phyloP scores from a whole-genome alignment of 2,329 filamentous ascomycete species.

The Epichloe sibirici region DNA sequence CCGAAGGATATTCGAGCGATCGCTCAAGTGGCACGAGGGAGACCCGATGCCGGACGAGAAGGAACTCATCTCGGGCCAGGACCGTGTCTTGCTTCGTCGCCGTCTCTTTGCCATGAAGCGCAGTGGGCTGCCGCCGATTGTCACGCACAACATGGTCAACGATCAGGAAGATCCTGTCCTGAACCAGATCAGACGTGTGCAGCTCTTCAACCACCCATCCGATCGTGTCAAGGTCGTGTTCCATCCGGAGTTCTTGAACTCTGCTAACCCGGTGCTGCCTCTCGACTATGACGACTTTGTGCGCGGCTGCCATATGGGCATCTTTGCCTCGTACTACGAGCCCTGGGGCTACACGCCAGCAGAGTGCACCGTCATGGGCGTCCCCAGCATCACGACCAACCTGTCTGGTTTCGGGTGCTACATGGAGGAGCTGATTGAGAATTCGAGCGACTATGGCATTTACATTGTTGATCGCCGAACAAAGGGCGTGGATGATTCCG shows the following conservation, averaged over 20 bases:
- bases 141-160: slow-evolving; percentile 98
- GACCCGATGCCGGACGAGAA: slow-evolving; percentile 91
- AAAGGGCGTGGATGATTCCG: slow-evolving; percentile 94
- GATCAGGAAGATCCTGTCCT: slow-evolving; percentile 87
- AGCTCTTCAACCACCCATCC: slow-evolving; percentile 90
- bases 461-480: slow-evolving; percentile 94
- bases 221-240: slow-evolving; percentile 97
- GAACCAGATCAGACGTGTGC: slow-evolving; percentile 89
- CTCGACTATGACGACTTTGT: slow-evolving; percentile 99
- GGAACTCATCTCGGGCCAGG: slow-evolving; percentile 82
- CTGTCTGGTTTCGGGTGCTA: slow-evolving; percentile 97
- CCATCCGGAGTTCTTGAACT: slow-evolving; percentile 95
- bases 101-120: slow-evolving; percentile 96
- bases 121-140: slow-evolving; percentile 78
- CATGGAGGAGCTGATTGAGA: slow-evolving; percentile 98
- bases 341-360: slow-evolving; percentile 98
- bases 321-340: slow-evolving; percentile 97
- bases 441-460: slow-evolving; percentile 94
- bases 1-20: slow-evolving; percentile 87
- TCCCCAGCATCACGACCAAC: slow-evolving; percentile 96
- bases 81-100: slow-evolving; percentile 83
- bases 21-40: slow-evolving; percentile 89
- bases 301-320: slow-evolving; percentile 85
- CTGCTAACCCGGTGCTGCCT: slow-evolving; percentile 85
- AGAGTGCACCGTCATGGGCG: slow-evolving; percentile 97